phyloP scores from a whole-genome alignment of 768 basidiomycete genomes.

The Gautieria morchelliformis region DNA sequence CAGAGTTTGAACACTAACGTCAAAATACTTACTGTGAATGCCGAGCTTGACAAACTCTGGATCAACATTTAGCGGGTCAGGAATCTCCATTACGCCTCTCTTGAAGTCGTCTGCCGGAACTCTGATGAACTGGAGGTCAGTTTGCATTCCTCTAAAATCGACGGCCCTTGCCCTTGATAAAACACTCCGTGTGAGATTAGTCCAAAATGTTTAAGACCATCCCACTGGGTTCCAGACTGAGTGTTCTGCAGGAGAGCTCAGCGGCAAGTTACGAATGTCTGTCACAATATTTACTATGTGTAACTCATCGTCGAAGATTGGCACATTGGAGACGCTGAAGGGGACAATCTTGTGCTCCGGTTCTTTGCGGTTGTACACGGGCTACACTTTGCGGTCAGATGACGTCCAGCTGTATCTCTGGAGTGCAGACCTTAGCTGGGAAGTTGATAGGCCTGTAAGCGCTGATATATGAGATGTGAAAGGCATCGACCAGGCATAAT shows the following conservation, averaged over 20 bases:
- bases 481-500: neutral
- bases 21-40: conserved; percentile 50
- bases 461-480: neutral
- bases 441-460: conserved; percentile 9
- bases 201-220: conserved; percentile 53
- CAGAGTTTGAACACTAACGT: conserved; percentile 3
- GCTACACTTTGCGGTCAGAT: conserved; percentile 26
- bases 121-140: neutral
- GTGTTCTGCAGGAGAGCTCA: conserved; percentile 40
- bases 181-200: conserved; percentile 17
- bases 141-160: neutral
- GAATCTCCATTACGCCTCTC: neutral
- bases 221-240: conserved; percentile 65
- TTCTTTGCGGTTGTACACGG: conserved; percentile 43
- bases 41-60: conserved; percentile 41
- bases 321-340: neutral
- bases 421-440: conserved; percentile 1
- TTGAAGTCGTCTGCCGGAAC: neutral
- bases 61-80: conserved; percentile 35
- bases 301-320: conserved; percentile 37
- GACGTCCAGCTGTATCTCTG: neutral
- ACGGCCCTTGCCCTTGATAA: conserved; percentile 1
- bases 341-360: conserved; percentile 35
- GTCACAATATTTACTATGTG: conserved; percentile 33
- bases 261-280: neutral